phyloP scores from a whole-genome alignment of 768 basidiomycete genomes.

The Lactarius tabidus region DNA sequence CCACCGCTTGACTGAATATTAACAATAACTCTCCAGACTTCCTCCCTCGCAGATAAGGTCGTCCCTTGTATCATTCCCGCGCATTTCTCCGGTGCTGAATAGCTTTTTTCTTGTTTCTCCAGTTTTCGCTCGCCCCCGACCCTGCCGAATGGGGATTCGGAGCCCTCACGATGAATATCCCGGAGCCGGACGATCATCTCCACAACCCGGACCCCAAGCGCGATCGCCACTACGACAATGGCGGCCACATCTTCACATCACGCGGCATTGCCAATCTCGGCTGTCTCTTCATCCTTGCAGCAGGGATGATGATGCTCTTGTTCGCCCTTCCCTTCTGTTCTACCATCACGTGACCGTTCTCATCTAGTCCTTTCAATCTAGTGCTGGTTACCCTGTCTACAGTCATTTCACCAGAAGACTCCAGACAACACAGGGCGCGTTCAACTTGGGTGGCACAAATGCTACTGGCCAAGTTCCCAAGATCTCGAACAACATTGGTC shows the following conservation, averaged over 20 bases:
- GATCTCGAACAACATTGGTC: constrained; percentile 26
- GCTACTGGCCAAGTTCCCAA: constrained; percentile 57
- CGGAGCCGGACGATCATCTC: constrained; percentile 61
- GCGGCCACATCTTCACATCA: constrained; percentile 55
- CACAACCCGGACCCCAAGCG: constrained; percentile 60
- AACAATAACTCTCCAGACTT: not conserved
- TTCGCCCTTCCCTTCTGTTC: constrained; percentile 34
- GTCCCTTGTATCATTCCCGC: not conserved
- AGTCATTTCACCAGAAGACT: constrained; percentile 42
- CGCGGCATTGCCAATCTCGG: constrained; percentile 66
- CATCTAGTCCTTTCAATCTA: not conserved
- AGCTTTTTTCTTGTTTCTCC: not conserved
- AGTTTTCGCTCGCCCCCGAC: constrained; percentile 41
- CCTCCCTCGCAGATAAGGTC: constrained; percentile 23
- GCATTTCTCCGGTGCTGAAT: not conserved
- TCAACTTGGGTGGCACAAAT: constrained; percentile 74
- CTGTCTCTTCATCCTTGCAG: constrained; percentile 55
- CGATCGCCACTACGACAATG: constrained; percentile 49
- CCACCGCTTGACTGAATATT: not conserved
- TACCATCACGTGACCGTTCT: not conserved
- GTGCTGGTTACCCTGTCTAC: constrained; percentile 45
- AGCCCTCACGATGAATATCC: constrained; percentile 39
- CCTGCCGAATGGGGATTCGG: constrained; percentile 50
- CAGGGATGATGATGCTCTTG: constrained; percentile 51
- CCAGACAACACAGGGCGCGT: constrained; percentile 47